Base-by-base conservation (phyloP, 129 eudicot species). In the Arctium minus region DNA sequence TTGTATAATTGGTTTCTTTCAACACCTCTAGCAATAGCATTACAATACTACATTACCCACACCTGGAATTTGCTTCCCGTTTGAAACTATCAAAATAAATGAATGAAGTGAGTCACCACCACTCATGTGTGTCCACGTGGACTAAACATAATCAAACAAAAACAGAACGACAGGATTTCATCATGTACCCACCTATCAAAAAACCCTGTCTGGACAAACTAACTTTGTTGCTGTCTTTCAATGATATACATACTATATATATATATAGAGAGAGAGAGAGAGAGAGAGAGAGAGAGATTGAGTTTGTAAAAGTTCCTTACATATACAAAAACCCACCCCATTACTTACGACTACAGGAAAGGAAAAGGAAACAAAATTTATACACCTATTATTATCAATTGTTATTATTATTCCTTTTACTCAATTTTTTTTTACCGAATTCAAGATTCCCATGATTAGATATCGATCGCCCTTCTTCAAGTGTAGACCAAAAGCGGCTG, bases 301-400 rank as follows among this genome's bases (percentile, higher is more conserved):
- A 3, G 48, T 0, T 42, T 13, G 64, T 53, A 70, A 70, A 13
- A 73, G 40, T 40, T 83, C 35, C 67, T 71, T 39, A 56, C 70
- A 83, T 78, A 83, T 72, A 83, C 79, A 83, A 82, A 81, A 82
- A 81, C 74, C 72, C 48, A 39, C 37, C 70, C 37, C 69, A 82
- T 32, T 17, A 64, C 64, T 33, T 29, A 42, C 48, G 6, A 12
- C 22, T 12, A 42, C 74, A 40, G 40, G 39, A 78, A 38, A 69
- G 35, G 73, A 30, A 22, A 17, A 75, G 15, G 56, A 74, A 74
- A 39, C 77, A 76, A 56, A 83, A 50, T 31, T 46, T 75, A 73
- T 67, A 67, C 76, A 36, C 68, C 68, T 60, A 60, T n/a, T 60
- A 6, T 60, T 60, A n/a, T 60, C 13, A 40, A 10, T n/a, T 65